phyloP scores from a whole-genome alignment of 2,329 filamentous ascomycete species.

The Aureobasidium sp. region DNA sequence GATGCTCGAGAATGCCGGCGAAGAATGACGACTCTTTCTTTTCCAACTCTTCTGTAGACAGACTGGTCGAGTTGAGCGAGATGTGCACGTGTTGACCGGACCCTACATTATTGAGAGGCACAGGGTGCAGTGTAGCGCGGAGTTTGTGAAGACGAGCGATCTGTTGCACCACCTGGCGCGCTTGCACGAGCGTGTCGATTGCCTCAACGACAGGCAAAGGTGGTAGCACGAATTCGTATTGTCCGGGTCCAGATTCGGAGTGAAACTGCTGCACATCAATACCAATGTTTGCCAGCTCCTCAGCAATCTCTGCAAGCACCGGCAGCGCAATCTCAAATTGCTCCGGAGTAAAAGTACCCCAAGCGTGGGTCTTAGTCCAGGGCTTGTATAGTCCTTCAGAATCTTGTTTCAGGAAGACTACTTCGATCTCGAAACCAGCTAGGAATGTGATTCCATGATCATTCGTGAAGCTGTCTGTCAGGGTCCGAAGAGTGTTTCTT shows the following conservation, averaged over 20 bases:
- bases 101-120: constrained; percentile 54
- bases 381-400: constrained; percentile 32
- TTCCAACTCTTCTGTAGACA: constrained; percentile 19
- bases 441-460: constrained; percentile 52
- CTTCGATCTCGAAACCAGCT: constrained; percentile 76
- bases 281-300: constrained; percentile 52
- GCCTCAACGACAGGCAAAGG: constrained; percentile 57
- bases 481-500: constrained; percentile 36
- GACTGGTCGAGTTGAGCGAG: constrained; percentile 48
- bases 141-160: constrained; percentile 57
- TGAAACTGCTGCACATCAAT: constrained; percentile 69
- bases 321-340: constrained; percentile 51
- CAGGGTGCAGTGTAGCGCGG: constrained; percentile 66
- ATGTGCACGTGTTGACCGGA: constrained; percentile 65
- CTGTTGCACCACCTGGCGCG: constrained; percentile 61
- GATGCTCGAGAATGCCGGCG: constrained; percentile 60
- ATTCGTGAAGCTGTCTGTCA: constrained; percentile 46
- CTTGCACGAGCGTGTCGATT: constrained; percentile 63
- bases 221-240: constrained; percentile 70
- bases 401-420: constrained; percentile 57
- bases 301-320: constrained; percentile 60
- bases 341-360: constrained; percentile 60
- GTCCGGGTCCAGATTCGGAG: constrained; percentile 63
- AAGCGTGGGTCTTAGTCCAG: constrained; percentile 59
- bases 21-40: constrained; percentile 57